Percentiles rank a stretch among this genome's conserved stretches.
Evolutionary conservation across 257 asterid genomes (phyloP).

Genomic region (Solanum appendiculatum): DNA sequence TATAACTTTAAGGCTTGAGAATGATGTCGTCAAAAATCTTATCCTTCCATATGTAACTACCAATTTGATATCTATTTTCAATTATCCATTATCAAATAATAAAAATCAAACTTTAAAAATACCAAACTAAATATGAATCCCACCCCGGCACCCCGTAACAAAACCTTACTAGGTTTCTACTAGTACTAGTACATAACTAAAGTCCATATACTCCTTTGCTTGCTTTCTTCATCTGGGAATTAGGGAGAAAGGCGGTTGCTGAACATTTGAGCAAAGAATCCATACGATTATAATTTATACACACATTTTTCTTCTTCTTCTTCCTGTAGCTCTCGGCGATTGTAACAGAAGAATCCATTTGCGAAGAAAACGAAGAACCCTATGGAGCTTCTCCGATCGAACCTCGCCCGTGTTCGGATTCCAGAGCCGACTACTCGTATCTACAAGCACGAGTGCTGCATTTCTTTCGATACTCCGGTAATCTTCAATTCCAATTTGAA

Average conservation of each 20-base stretch:
- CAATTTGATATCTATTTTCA: too few relatives aligned
- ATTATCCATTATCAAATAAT: background rate
- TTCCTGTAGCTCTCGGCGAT: background rate
- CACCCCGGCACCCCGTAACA: background rate
- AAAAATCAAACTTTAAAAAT: background rate
- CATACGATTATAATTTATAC: background rate
- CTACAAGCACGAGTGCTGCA: conserved; percentile 94
- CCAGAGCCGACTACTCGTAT: conserved; percentile 96
- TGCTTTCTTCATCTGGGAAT: background rate
- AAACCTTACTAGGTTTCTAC: background rate
- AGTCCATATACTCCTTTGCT: background rate
- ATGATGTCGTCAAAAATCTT: background rate
- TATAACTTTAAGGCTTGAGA: too few relatives aligned
- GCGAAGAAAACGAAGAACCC: background rate
- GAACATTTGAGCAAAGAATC: background rate
- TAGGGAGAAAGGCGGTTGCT: background rate
- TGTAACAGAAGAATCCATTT: background rate
- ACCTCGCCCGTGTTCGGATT: conserved; percentile 81
- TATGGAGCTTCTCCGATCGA: conserved; percentile 89
- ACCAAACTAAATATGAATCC: background rate
- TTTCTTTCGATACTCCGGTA: conserved; percentile 94
- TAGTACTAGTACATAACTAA: background rate
- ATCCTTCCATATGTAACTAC: background rate
- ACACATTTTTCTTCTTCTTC: background rate
- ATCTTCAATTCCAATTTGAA: background rate